Evolutionary conservation across 2,329 filamentous ascomycete species (phyloP).

Genomic region (Bipolaris oryzae): DNA sequence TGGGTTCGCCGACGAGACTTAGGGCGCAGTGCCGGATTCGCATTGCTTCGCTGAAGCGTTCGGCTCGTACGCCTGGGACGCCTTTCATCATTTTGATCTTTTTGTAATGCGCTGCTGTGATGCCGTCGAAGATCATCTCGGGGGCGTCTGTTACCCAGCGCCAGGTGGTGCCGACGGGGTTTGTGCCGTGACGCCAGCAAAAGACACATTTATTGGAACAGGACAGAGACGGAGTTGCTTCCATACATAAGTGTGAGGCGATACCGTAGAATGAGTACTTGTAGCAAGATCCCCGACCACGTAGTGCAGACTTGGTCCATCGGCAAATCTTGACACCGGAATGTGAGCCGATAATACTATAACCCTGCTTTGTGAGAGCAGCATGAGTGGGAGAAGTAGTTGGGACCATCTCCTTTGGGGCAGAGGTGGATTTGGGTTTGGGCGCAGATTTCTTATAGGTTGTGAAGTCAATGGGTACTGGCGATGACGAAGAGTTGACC

Average conservation of each 20-base stretch:
- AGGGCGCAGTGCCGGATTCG: constrained; percentile 91
- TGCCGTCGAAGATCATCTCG: constrained; percentile 85
- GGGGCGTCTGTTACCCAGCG: constrained; percentile 94
- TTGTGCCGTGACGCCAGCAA: constrained; percentile 97
- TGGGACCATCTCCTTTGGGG: constrained; percentile 89
- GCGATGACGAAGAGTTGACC: constrained; percentile 53
- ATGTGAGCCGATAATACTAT: constrained; percentile 92
- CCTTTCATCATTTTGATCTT: constrained; percentile 98
- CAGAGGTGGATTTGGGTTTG: constrained; percentile 54
- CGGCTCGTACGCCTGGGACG: constrained; percentile 87
- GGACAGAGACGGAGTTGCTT: constrained; percentile 91
- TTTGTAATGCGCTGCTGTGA: constrained; percentile 90
- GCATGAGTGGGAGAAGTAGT: constrained; percentile 86
- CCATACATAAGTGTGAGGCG: constrained; percentile 96
- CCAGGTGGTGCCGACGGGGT: constrained; percentile 96
- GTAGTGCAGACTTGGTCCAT: constrained; percentile 96
- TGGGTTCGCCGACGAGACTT: constrained; percentile 93
- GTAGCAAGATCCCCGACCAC: constrained; percentile 93
- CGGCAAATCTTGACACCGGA: constrained; percentile 97
- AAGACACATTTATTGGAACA: constrained; percentile 99
- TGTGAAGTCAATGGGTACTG: constrained; percentile 86
- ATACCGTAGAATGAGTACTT: constrained; percentile 99
- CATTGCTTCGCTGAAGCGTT: constrained; percentile 92
- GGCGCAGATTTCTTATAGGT: constrained; percentile 64
- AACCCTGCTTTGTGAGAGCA: constrained; percentile 93